phyloP scores from a whole-genome alignment of 2,329 filamentous ascomycete species.

The Exophiala sp. region DNA sequence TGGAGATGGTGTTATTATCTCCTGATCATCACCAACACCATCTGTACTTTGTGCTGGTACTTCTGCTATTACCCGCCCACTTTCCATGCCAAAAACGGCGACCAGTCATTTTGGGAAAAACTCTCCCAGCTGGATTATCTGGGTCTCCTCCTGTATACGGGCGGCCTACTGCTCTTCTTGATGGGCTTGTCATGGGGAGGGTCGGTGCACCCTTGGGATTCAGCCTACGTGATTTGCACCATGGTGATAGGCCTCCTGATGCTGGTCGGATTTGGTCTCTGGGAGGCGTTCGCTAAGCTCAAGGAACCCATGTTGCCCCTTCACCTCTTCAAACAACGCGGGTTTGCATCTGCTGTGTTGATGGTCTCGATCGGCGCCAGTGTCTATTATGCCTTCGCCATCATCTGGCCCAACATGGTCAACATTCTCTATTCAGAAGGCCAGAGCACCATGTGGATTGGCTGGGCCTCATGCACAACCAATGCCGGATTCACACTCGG shows the following conservation, averaged over 20 bases:
- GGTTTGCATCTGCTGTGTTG: constrained; percentile 32
- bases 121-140: constrained; percentile 43
- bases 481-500: constrained; percentile 34
- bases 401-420: constrained; percentile 44
- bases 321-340: no score
- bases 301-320: no score
- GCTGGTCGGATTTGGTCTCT: constrained; percentile 21
- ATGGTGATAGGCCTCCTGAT: constrained; percentile 38
- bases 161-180: constrained; percentile 39
- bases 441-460: no score
- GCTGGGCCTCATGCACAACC: constrained; percentile 35
- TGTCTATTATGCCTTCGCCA: constrained; percentile 43
- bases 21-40: constrained; percentile 40
- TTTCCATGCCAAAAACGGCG: constrained; percentile 40
- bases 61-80: constrained; percentile 46
- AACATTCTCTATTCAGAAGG: constrained; percentile 34
- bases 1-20: constrained; percentile 50
- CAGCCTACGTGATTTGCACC: constrained; percentile 33
- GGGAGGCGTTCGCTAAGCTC: no score
- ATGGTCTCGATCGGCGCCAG: constrained; percentile 39
- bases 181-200: constrained; percentile 43
- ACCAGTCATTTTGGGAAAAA: constrained; percentile 32
- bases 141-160: constrained; percentile 40
- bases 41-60: constrained; percentile 38
- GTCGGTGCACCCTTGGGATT: constrained; percentile 38